Percentiles rank a stretch among this genome's conserved stretches.
Evolutionary conservation across 192 early-diverging fungal genomes (phyloP).

Genomic region (Gryganskiella cystojenkinii): DNA sequence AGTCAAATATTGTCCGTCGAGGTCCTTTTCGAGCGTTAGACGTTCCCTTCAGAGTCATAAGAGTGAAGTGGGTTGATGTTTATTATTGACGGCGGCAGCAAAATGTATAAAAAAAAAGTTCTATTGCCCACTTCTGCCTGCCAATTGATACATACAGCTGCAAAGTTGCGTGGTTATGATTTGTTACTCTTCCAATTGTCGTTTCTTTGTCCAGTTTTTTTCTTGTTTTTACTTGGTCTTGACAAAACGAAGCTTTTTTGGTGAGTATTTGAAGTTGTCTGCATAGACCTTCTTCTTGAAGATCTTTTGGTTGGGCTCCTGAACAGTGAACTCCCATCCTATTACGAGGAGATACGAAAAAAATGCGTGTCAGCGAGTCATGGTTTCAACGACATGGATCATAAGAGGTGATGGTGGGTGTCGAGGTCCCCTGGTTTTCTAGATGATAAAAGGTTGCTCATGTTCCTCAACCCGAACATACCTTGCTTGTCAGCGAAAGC

Average conservation of each 20-base stretch:
- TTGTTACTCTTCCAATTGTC: too few species aligned
- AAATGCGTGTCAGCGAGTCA: not conserved
- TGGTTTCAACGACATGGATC: not conserved
- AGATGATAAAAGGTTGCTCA: too few species aligned
- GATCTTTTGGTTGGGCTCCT: slow-evolving; percentile 85
- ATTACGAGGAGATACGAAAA: not conserved
- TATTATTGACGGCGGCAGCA: too few species aligned
- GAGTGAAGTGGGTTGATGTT: too few species aligned
- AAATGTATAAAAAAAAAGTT: too few species aligned
- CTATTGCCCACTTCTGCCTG: too few species aligned
- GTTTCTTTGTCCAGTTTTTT: not conserved
- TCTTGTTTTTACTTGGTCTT: slow-evolving; percentile 81
- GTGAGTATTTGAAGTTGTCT: slow-evolving; percentile 91
- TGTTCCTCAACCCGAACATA: slow-evolving; percentile 30
- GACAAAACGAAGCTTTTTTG: slow-evolving; percentile 80
- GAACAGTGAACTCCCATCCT: slow-evolving; percentile 91
- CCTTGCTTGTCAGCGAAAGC: slow-evolving; percentile 96
- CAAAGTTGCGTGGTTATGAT: not conserved
- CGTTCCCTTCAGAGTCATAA: too few species aligned
- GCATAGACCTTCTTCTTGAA: slow-evolving; percentile 90
- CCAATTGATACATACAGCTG: not conserved
- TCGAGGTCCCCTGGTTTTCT: too few species aligned
- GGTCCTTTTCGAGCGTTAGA: too few species aligned
- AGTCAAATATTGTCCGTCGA: too few species aligned
- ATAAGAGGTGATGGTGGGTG: too few species aligned